A percentile compares a stretch with the other conserved stretches of the same genome.
These are phyloP conservation scores for Actinomucor elegans DNA, from an alignment of 371 early-diverging fungal genomes.

Conservation along the genomic window DNA sequence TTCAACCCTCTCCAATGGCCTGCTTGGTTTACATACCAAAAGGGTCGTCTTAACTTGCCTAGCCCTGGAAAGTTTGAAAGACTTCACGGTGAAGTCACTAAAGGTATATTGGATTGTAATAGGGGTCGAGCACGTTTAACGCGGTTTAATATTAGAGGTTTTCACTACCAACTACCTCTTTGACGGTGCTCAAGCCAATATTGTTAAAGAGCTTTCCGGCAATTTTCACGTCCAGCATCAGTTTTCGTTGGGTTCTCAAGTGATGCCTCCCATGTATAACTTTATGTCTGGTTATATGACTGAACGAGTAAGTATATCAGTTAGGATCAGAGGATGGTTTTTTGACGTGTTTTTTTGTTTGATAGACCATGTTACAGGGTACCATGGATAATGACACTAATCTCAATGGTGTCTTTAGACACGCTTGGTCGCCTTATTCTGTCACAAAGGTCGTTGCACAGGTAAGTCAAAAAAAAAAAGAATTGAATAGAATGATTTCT, in stretches of 20 bases:
- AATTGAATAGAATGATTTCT: neutral
- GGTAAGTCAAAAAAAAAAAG: constrained; percentile 32
- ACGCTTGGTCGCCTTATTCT: constrained; percentile 40
- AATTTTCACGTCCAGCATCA: constrained; percentile 95
- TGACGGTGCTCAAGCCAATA: constrained; percentile 94
- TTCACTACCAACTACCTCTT: constrained; percentile 83
- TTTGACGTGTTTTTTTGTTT: neutral
- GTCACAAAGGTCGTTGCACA: constrained; percentile 83
- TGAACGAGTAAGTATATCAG: constrained; percentile 32
- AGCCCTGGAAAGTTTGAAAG: constrained; percentile 89
- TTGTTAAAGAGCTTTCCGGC: constrained; percentile 85
- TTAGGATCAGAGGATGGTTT: neutral
- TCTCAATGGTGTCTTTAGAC: constrained; percentile 50
- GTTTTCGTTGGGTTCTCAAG: constrained; percentile 84
- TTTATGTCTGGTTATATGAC: constrained; percentile 80
- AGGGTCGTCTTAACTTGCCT: constrained; percentile 68
- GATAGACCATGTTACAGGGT: constrained; percentile 75
- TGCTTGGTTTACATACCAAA: constrained; percentile 60
- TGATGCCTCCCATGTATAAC: constrained; percentile 85
- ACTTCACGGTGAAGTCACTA: constrained; percentile 78
- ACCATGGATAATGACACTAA: constrained; percentile 87
- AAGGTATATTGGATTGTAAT: constrained; percentile 50
- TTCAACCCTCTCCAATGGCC: constrained; percentile 66
- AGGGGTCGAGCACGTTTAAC: neutral
- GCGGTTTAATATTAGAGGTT: constrained; percentile 48